These are phyloP conservation scores for Shiraia bambusicola DNA, from an alignment of 2,329 filamentous ascomycete species.

Conservation along the genomic window DNA sequence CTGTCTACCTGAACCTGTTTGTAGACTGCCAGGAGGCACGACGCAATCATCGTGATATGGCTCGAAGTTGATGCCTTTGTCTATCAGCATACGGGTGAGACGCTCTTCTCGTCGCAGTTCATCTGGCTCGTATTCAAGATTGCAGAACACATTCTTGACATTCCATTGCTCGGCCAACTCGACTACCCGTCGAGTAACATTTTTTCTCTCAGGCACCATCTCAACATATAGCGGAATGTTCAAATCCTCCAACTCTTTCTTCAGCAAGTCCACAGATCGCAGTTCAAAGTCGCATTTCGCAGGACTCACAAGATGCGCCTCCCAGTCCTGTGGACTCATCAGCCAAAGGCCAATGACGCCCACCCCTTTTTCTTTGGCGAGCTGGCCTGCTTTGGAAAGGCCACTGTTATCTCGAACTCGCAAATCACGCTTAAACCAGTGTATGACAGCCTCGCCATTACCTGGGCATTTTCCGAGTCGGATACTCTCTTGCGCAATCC, in stretches of 20 bases:
- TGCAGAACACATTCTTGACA: conserved; percentile 73
- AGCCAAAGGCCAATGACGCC: conserved; percentile 78
- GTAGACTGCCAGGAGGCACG: conserved; percentile 70
- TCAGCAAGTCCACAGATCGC: conserved; percentile 67
- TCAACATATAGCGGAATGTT: conserved; percentile 79
- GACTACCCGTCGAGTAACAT: conserved; percentile 62
- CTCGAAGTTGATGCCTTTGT: conserved; percentile 67
- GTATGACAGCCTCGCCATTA: conserved; percentile 66
- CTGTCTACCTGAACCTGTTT: conserved; percentile 69
- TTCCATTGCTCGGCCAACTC: conserved; percentile 71
- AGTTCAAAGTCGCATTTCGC: conserved; percentile 78
- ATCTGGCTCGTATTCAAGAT: conserved; percentile 90
- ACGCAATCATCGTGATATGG: conserved; percentile 80
- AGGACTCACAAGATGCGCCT: conserved; percentile 74
- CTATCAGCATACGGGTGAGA: conserved; percentile 62
- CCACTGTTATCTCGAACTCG: conserved; percentile 72
- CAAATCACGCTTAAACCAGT: conserved; percentile 90
- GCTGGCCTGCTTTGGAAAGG: conserved; percentile 65
- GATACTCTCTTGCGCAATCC: conserved; percentile 54
- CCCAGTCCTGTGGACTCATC: conserved; percentile 78
- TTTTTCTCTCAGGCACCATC: conserved; percentile 65
- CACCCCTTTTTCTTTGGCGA: conserved; percentile 66
- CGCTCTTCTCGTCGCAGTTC: conserved; percentile 76
- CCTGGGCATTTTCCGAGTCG: conserved; percentile 16
- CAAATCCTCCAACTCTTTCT: conserved; percentile 65